phyloP scores from a whole-genome alignment of 305 asterid genomes.

The Fraxinus baroniana region DNA sequence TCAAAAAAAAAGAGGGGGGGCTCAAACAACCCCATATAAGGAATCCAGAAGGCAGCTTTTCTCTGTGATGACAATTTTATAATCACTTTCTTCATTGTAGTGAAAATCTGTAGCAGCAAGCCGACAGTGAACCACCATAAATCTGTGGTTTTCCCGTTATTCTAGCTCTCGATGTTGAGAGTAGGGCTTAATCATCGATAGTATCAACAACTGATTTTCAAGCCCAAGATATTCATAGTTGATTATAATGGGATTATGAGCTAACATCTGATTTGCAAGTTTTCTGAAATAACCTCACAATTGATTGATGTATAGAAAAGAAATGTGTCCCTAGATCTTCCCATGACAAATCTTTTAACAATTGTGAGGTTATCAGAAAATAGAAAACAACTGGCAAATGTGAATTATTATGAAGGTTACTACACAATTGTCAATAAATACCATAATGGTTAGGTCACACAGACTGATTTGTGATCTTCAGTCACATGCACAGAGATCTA shows the following conservation, averaged over 20 bases:
- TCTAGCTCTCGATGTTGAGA: not conserved
- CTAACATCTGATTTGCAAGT: not conserved
- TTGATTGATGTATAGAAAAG: not conserved
- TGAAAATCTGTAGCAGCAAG: not conserved
- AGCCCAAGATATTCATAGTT: not conserved
- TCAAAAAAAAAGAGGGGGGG: too few species aligned
- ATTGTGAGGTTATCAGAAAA: not conserved
- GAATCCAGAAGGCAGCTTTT: not conserved
- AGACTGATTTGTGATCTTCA: not conserved
- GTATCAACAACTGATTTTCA: not conserved
- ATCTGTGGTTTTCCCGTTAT: not conserved
- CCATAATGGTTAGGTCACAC: not conserved
- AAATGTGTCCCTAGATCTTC: not conserved
- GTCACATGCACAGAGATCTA: not conserved
- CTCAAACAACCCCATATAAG: not conserved
- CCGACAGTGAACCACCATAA: not conserved
- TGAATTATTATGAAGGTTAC: not conserved
- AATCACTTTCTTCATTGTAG: not conserved
- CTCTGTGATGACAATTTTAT: not conserved
- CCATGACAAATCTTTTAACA: not conserved
- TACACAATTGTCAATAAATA: not conserved
- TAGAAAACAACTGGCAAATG: not conserved
- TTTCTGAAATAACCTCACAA: not conserved
- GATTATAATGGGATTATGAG: not conserved
- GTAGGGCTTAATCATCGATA: not conserved